Base-by-base conservation (phyloP, 768 basidiomycete genomes). In the Calocera viscosa region DNA sequence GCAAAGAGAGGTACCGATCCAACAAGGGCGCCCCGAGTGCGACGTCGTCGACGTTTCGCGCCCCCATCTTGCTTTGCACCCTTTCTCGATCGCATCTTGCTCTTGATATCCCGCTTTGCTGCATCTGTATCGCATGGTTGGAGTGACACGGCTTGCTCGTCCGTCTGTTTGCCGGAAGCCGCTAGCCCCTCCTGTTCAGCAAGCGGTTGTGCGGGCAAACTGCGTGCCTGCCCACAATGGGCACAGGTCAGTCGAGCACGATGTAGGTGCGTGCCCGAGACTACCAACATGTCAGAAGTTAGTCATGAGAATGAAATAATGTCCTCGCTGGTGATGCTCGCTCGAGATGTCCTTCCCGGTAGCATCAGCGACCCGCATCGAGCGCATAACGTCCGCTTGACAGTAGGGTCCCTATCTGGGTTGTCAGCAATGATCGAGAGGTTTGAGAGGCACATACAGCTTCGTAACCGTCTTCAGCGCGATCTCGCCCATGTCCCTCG, bases 311-410 rank as follows among this genome's bases (percentile, higher is more conserved):
- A 26, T 65, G 40, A 38, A 30, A 41, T 60, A 16, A 26, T 49
- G 28, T 63, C 14, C 74, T 60, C 66, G 89, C 91, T 75, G 76
- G 84, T 84, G 8, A 89, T 75, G 1, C 90, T 84, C 26, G 90
- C 81, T 0, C 78, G 80, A 0, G 84, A 82, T 0, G 88, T 86
- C 0, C 82, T 69, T 14, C 91, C 91, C 0, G 90, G 86, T 0
- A 91, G 70, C 2, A 93, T 78, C 8, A 86, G 79, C 0, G 78
- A 73, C 66, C 82, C 79, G 72, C 91, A 94, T 1, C 79, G 78
- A 73, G 82, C 84, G 76, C 91, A 94, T 7, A 92, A 71, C 1
- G 86, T 84, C 12, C 91, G 86, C 74, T 94, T 94, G n/a, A 94
- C 81, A 0, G 82, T 78, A 0, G 91, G 91, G 73, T 94, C 91